Base-by-base conservation (phyloP, 345 rosid species). In the Angophora floribunda region DNA sequence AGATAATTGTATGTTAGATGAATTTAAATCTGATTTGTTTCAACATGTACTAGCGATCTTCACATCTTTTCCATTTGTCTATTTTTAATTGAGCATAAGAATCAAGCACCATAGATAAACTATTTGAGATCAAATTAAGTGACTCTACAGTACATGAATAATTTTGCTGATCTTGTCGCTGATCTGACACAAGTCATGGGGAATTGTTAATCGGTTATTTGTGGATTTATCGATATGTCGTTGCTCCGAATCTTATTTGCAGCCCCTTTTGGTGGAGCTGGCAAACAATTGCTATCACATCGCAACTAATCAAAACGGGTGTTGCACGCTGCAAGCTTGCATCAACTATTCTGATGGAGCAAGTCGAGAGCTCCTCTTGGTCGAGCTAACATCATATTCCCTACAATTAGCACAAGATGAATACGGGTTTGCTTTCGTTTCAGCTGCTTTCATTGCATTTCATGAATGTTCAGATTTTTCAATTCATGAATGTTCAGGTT, bases 231-330 rank as follows among this genome's bases (percentile, higher is more conserved):
- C 41, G 41, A 36, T 9, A 32, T 55, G 45, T 41, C 16, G 6
- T 41, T 41, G 50, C 49, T 52, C 13, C 30, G 32, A 63, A 52
- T 86, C 32, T n/a, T 13, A n/a, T 17, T 47, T 88, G 91, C 91
- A 94, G 94, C 51, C 51, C 44, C 65, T 93, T 14, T 19, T 91
- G 53, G 87, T 67, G 10, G 91, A 84, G 88, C 87, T 92, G 41
- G 91, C 88, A 6, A 75, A 87, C 17, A 86, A 91, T 32, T 93
- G 91, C 61, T 22, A 90, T 15, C 85, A 86, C 13, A 88, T 92
- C 32, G 93, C 96, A 28, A 90, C 89, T 65, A 89, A 94, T 59
- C 91, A 92, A 85, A 89, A 87, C 13, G 94, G 94, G 7, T 93
- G 94, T 19, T 91, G 91, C 82, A 91, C 91, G 4, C 32, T 94